These are phyloP conservation scores for Umbelopsis isabellina DNA, from an alignment of 192 early-diverging fungal genomes.

Conservation along the genomic window DNA sequence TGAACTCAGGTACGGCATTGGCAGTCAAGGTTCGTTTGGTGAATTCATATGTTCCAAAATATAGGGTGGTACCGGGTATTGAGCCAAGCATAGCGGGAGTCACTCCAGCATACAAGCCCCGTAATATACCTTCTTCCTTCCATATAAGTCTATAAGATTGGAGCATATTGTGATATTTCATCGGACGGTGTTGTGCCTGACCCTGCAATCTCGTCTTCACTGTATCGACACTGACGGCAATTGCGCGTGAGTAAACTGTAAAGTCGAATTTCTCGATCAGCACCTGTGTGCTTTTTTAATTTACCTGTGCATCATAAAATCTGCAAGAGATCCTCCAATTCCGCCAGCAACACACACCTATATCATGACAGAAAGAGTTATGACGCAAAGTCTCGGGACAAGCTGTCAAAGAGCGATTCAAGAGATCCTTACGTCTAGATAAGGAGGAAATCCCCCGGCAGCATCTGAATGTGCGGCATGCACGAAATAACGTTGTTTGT, in stretches of 20 bases:
- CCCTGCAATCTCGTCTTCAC: conserved; percentile 64
- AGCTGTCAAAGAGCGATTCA: not conserved
- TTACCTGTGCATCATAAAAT: conserved; percentile 64
- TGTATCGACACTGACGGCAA: conserved; percentile 43
- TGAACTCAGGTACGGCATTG: conserved; percentile 46
- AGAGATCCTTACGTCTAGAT: conserved; percentile 32
- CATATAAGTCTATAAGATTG: conserved; percentile 59
- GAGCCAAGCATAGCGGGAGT: conserved; percentile 60
- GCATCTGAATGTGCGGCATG: conserved; percentile 11
- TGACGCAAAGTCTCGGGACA: not conserved
- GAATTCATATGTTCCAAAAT: conserved; percentile 62
- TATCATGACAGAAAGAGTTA: conserved; percentile 1
- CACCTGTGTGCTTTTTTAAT: not conserved
- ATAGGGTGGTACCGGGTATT: conserved; percentile 56
- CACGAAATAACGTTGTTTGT: not conserved
- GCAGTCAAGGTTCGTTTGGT: conserved; percentile 56
- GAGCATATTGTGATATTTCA: conserved; percentile 61
- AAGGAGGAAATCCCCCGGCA: conserved; percentile 31
- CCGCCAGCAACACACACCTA: conserved; percentile 56
- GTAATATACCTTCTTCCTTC: conserved; percentile 53
- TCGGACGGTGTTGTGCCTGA: conserved; percentile 46
- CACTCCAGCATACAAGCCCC: conserved; percentile 58
- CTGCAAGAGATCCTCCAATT: conserved; percentile 54
- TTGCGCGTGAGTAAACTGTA: not conserved
- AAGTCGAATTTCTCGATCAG: not conserved